phyloP scores from a whole-genome alignment of 1,139 yeast genomes.

The Hansenula anomala region DNA sequence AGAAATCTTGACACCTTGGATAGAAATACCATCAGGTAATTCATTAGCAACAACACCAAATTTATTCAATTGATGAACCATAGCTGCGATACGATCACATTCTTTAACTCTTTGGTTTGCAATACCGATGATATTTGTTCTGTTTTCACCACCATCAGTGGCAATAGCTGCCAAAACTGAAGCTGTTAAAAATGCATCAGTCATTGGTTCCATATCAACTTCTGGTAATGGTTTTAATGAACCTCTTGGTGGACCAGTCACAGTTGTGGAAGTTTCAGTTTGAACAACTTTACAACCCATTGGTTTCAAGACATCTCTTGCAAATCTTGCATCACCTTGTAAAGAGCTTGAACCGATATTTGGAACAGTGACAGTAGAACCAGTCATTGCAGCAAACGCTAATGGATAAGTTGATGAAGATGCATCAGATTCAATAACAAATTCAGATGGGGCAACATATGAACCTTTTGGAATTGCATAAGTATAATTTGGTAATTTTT shows the following conservation, averaged over 20 bases:
- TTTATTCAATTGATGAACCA: constrained; percentile 82
- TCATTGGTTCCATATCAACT: constrained; percentile 99
- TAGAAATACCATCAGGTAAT: constrained; percentile 87
- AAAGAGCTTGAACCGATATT: constrained; percentile 88
- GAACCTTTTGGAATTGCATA: constrained; percentile 85
- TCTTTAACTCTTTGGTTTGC: constrained; percentile 98
- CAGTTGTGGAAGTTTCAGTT: constrained; percentile 82
- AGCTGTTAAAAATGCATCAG: constrained; percentile 97
- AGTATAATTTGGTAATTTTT: constrained; percentile 70
- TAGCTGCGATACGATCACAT: constrained; percentile 93
- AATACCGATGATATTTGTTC: constrained; percentile 87
- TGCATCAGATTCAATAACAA: constrained; percentile 96
- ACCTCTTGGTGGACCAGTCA: constrained; percentile 80
- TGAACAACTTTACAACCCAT: constrained; percentile 94
- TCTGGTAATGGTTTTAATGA: constrained; percentile 60
- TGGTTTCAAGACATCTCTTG: constrained; percentile 84
- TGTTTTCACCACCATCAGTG: constrained; percentile 33
- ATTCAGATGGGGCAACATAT: constrained; percentile 76
- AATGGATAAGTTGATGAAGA: constrained; percentile 97
- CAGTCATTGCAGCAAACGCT: constrained; percentile 97
- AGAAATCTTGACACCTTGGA: constrained; percentile 56
- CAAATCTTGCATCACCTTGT: constrained; percentile 98
- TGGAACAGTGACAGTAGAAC: constrained; percentile 88
- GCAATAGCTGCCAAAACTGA: constrained; percentile 96
- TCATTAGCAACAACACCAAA: constrained; percentile 87